Base-by-base conservation (phyloP, 1,284 basidiomycete species). In the Sparassis latifolia region DNA sequence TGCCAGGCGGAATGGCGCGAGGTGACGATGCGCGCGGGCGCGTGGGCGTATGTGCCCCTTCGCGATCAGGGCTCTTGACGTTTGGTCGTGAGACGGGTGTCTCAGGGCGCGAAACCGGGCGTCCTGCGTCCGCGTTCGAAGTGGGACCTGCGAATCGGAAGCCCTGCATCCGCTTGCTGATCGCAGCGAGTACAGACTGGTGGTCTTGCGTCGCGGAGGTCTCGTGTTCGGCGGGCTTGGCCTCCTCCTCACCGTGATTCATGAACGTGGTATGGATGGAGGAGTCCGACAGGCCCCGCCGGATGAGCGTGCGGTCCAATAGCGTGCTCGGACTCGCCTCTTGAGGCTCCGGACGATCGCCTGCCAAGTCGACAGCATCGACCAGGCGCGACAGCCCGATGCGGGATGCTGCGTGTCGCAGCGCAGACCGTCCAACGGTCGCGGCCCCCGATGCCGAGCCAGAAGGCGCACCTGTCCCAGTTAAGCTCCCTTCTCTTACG, bases 201-300 rank as follows among this genome's bases (percentile, higher is more conserved):
- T 68, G 63, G 64, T 67, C 39, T 28, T 31, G 49, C 31, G 55
- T 49, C 28, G 47, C 42, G 42, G 44, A 10, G 5, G 40, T 49
- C 31, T 49, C 42, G 20, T 49, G 45, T 47, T 57, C 44, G 3
- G 47, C 52, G 44, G 12, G 62, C 37, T n/a, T 40, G 37, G 9
- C 53, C 3, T 59, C 44, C 42, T 58, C 54, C 5, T 60, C 72
- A 7, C 66, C 74, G 44, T 85, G 83, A 46, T 66, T 73, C 47
- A 83, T 69, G 66, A 88, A 94, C 0, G 89, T 89, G 1, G 90
- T 88, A 54, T 84, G 87, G 53, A 97, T 92, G 1, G 90, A 93
- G 4, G 92, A 93, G 65, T 97, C 94, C 1, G 88, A 92, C 39
- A 96, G 68, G 1, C 92, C 91, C 48, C 93, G 78, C 12, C 86